Evolutionary conservation across 2,329 filamentous ascomycete genomes (phyloP), one percentile per base, ranked within the genome.

Genomic region (Cladosporium sp.): DNA sequence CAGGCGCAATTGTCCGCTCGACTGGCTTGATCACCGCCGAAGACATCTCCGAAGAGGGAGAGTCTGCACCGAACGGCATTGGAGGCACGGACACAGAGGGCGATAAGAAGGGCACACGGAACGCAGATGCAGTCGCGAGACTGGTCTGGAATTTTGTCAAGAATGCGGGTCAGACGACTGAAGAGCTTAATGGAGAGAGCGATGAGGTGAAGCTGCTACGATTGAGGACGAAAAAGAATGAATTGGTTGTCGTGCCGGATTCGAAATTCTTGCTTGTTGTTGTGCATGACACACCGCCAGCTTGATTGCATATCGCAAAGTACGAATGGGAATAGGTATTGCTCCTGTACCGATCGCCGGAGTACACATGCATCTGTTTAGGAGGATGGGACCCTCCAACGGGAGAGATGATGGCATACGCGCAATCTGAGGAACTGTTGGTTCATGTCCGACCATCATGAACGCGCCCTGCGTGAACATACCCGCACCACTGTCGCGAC

Each of bases 181-280:
- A 86, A 62, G 87, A 87, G 61, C 76, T 93, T 66, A 89, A 92
- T 69, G 80, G 81, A 34, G 88, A 92, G 76, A 85, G 88, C 81
- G 90, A 94, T 67, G 89, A 92, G 70, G 75, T 92, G 63, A 91
- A 87, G 74, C 78, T 94, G 50, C 74, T 94, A 54, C 82, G 89
- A 63, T 71, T 95, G 64, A 83, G 90, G 64, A 93, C 89, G n/a
- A 91, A 87, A 78, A 92, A 89, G 73, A 88, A 92, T 66, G 90
- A 95, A 73, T 76, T 94, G 62, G 88, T 94, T 60, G 90, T 94
- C 68, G 88, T 93, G 19, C 89, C 89, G 55, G 90, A 93, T 72
- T 70, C 83, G 40, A 92, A 90, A 69, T 95, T 89, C 73, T 78
- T 94, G 49, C 80, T 93, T 38, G 84, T 92, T 57, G 87, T 92